These are phyloP conservation scores for Sarocladium oryzae DNA, from an alignment of 2,329 filamentous ascomycete species.

Conservation along the genomic window DNA sequence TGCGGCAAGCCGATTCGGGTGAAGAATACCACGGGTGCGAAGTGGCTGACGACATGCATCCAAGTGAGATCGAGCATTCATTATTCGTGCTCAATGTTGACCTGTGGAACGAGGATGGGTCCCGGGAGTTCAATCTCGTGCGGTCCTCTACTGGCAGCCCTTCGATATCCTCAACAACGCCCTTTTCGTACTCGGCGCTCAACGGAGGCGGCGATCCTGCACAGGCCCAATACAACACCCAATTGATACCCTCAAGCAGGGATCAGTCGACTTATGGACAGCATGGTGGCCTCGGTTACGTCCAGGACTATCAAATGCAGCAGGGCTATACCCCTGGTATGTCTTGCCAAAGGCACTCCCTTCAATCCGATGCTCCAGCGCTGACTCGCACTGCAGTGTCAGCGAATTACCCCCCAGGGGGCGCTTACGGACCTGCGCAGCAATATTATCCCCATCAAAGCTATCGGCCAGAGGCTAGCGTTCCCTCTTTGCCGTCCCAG, in stretches of 20 bases:
- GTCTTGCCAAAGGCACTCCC: background rate
- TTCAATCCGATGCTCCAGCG: background rate
- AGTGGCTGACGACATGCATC: background rate
- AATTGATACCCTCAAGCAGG: slow-evolving; percentile 30
- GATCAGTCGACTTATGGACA: slow-evolving; percentile 25
- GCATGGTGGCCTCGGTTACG: slow-evolving; percentile 21
- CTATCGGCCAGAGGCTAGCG: slow-evolving; percentile 22
- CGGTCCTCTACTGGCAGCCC: slow-evolving; percentile 59
- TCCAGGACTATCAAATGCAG: slow-evolving; percentile 26
- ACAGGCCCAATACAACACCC: slow-evolving; percentile 24
- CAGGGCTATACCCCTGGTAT: slow-evolving; percentile 26
- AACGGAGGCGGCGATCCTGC: slow-evolving; percentile 26
- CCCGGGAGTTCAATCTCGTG: slow-evolving; percentile 59
- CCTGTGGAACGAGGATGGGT: slow-evolving; percentile 59
- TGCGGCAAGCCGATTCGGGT: too few species aligned
- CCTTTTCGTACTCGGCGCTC: slow-evolving; percentile 61
- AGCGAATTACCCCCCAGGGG: slow-evolving; percentile 23
- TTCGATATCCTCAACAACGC: slow-evolving; percentile 74
- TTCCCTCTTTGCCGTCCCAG: slow-evolving; percentile 21
- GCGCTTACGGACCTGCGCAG: slow-evolving; percentile 29
- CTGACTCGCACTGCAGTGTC: slow-evolving; percentile 14
- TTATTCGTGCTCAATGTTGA: slow-evolving; percentile 58
- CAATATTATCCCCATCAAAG: slow-evolving; percentile 29
- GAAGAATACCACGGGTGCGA: too few species aligned
- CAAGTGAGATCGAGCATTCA: slow-evolving; percentile 30